Conservation (phyloP, 495 filamentous ascomycete species). For the Cercophora newfieldiana region DNA sequence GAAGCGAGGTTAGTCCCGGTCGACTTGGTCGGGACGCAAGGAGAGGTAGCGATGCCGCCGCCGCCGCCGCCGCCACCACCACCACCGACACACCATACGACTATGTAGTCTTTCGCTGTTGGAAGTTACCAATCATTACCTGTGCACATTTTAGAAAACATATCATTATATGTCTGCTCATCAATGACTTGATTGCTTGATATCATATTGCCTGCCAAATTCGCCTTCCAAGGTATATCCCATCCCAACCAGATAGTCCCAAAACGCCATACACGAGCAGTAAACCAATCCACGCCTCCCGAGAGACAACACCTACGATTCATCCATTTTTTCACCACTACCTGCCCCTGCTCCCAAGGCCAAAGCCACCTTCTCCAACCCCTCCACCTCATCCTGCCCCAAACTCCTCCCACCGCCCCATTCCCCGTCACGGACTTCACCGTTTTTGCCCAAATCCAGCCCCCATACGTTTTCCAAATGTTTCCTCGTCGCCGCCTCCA, state of each 20-base stretch:
- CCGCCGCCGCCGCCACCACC: not conserved
- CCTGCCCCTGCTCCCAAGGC: conserved; percentile 33
- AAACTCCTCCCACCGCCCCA: conserved; percentile 46
- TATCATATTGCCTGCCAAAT: not conserved
- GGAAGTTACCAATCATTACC: not conserved
- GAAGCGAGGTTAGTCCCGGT: conserved; percentile 11
- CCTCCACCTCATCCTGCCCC: conserved; percentile 51
- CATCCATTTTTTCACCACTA: conserved; percentile 9
- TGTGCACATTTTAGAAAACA: not conserved
- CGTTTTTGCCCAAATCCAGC: conserved; percentile 54
- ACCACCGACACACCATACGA: not conserved
- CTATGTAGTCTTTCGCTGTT: not conserved
- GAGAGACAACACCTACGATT: not conserved
- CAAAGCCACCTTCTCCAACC: conserved; percentile 48
- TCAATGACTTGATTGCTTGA: not conserved
- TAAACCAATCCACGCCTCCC: not conserved
- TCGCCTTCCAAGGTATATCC: not conserved
- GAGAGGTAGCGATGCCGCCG: not conserved
- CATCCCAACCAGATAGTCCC: not conserved
- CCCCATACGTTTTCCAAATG: conserved; percentile 57
- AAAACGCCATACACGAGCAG: not conserved
- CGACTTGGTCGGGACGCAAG: not conserved
- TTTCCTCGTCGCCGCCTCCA: conserved; percentile 64
- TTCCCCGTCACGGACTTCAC: conserved; percentile 60
- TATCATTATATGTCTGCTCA: not conserved